Evolutionary conservation across 768 basidiomycete species (phyloP), one percentile per base, ranked within the genome.

Genomic region (Hypholoma fasciculare): DNA sequence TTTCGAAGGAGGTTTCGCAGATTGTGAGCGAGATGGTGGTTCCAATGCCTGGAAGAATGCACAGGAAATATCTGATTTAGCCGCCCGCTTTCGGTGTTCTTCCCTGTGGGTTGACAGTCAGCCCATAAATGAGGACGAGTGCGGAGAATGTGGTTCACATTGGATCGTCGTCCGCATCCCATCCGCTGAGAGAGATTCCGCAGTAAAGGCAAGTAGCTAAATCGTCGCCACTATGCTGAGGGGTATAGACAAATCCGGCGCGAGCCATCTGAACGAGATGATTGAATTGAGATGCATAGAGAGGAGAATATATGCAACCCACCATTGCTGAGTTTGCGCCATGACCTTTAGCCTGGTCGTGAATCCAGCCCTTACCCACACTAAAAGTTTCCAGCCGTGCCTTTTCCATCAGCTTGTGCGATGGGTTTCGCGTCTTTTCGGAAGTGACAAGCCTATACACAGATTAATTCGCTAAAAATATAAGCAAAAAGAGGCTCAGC

Each of bases 151-250:
- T 43, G 38, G 49, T 90, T 57, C 72, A 97, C 96, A 87, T 69
- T 13, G 96, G 96, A 71, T 96, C 87, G 69, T 98, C 96, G 13
- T 83, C 84, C 27, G 80, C 75, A 43, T 94, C 92, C 96, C 96
- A 98, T 1, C 91, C 93, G 54, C 87, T 86, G 2, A 96, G 82
- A 1, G 86, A 80, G 36, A 88, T 77, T 44, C 87, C 78, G 69
- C 96, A 98, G 67, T 94, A 94, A 4, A 94, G 76, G 71, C 96
- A 98, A 0, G 87, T 87, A 0, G 86, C 93, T 1, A 87, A 84
- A 70, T 98, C 96, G 63, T 92, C 89, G 3, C 81, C 87, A 1
- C 76, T 65, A 12, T 77, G 72, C 56, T 86, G 82, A 1, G 94
- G 91, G 0, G 86, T 87, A 68, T 82, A 92, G 0, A 92, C 82